Conservation (phyloP, 2,329 filamentous ascomycete genomes). For the Cercospora berteroae region DNA sequence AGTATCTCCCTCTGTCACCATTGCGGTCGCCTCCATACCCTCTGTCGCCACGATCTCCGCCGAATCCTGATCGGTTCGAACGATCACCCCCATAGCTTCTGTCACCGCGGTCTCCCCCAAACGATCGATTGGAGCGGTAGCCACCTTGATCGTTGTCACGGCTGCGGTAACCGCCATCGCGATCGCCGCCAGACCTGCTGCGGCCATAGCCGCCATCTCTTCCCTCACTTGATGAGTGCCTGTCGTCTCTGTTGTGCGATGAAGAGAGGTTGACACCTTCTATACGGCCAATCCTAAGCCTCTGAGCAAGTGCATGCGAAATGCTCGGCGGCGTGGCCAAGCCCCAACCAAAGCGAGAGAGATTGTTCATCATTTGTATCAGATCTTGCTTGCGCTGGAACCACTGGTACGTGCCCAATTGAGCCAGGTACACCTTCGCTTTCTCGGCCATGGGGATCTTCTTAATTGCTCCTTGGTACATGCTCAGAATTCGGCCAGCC, state of each 20-base stretch:
- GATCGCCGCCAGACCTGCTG: slow-evolving; percentile 2
- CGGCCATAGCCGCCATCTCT: slow-evolving; percentile 5
- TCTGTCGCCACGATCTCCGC: not conserved
- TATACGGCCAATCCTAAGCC: slow-evolving; percentile 31
- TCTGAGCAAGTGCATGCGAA: slow-evolving; percentile 28
- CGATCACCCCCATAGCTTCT: not conserved
- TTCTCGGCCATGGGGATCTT: slow-evolving; percentile 46
- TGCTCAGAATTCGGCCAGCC: slow-evolving; percentile 47
- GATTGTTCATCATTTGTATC: slow-evolving; percentile 55
- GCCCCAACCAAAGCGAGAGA: slow-evolving; percentile 54
- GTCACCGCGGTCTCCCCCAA: not conserved
- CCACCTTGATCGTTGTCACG: not conserved
- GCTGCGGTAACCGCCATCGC: slow-evolving; percentile 15
- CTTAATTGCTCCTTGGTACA: slow-evolving; percentile 44
- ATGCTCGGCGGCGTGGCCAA: slow-evolving; percentile 51
- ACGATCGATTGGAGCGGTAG: not conserved
- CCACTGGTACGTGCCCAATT: slow-evolving; percentile 55
- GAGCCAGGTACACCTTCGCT: slow-evolving; percentile 54
- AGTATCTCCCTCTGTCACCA: not conserved
- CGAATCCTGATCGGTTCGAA: not conserved
- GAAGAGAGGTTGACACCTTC: slow-evolving; percentile 34
- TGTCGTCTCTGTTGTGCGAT: not conserved
- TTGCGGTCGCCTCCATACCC: slow-evolving; percentile 7
- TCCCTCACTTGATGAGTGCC: not conserved
- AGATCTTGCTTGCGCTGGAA: slow-evolving; percentile 39